A percentile compares a stretch with the other conserved stretches of the same genome.
phyloP scores from a whole-genome alignment of 2,329 filamentous ascomycete genomes.

The Monosporascus sp. region DNA sequence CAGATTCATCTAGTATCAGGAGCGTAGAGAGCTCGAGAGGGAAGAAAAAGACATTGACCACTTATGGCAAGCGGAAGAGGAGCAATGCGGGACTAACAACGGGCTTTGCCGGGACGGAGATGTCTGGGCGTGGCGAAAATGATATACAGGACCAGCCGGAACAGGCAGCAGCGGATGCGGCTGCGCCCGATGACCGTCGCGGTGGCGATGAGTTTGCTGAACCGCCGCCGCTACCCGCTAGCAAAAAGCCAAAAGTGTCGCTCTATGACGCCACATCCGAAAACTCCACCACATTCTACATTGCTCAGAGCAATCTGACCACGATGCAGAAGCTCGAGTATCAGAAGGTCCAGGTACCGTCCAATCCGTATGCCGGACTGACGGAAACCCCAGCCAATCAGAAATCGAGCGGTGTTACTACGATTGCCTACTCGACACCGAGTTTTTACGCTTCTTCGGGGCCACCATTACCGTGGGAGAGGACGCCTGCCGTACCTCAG shows the following conservation, averaged over 20 bases:
- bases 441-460: slow-evolving; percentile 26
- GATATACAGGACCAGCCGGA: slow-evolving; percentile 1
- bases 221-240: slow-evolving; percentile 5
- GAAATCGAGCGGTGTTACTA: slow-evolving; percentile 26
- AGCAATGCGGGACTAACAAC: slow-evolving; percentile 3
- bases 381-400: slow-evolving; percentile 15
- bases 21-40: slow-evolving; percentile 7
- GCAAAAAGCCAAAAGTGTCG: slow-evolving; percentile 15
- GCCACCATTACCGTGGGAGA: slow-evolving; percentile 24
- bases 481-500: slow-evolving; percentile 1
- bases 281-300: slow-evolving; percentile 22
- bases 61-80: slow-evolving; percentile 14
- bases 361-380: slow-evolving; percentile 12
- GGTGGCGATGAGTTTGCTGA: slow-evolving; percentile 1
- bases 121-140: slow-evolving; percentile 6
- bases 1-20: slow-evolving; percentile 5
- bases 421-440: slow-evolving; percentile 27
- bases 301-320: slow-evolving; percentile 27
- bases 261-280: slow-evolving; percentile 12
- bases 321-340: slow-evolving; percentile 30
- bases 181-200: slow-evolving; percentile 3
- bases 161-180: slow-evolving; percentile 1
- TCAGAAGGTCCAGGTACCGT: slow-evolving; percentile 19
- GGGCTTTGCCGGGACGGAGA: slow-evolving; percentile 8
- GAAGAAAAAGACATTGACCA: slow-evolving; percentile 8